Conservation (phyloP, 441 rosid species). For the Corymbia citriodora region DNA sequence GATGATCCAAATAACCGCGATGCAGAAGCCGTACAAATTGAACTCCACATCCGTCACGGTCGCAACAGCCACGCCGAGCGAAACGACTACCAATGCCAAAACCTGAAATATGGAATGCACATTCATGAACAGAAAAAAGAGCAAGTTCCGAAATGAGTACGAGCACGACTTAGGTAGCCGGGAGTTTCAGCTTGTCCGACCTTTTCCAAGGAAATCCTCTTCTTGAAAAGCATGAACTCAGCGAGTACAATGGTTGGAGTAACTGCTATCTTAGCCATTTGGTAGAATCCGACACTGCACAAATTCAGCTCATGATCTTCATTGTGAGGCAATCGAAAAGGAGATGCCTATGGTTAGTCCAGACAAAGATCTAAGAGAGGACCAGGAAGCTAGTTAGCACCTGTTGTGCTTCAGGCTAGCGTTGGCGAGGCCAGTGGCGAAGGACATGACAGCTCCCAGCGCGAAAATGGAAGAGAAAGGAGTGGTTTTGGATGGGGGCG, state of each 20-base stretch:
- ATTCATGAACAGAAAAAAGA: neutral
- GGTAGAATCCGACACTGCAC: constrained; percentile 90
- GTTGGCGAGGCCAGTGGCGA: constrained; percentile 93
- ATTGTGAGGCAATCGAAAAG: neutral
- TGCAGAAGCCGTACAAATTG: constrained; percentile 70
- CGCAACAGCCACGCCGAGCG: constrained; percentile 83
- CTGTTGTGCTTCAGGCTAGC: constrained; percentile 88
- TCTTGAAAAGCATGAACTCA: constrained; percentile 64
- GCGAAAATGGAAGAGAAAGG: constrained; percentile 72
- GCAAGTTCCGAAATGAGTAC: neutral
- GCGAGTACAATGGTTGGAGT: constrained; percentile 91
- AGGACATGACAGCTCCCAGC: constrained; percentile 86
- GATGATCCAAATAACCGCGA: constrained; percentile 79
- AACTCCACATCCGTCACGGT: constrained; percentile 86
- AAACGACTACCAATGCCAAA: constrained; percentile 61
- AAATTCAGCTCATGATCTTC: neutral
- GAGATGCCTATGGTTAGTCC: neutral
- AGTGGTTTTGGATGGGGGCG: constrained; percentile 79
- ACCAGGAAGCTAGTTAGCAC: constrained; percentile 15
- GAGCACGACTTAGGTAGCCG: neutral
- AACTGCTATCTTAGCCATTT: constrained; percentile 96
- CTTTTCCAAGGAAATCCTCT: constrained; percentile 59
- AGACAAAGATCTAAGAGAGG: neutral
- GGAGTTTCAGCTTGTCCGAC: constrained; percentile 13
- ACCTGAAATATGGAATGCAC: constrained; percentile 32